A percentile compares a stretch with the other conserved stretches of the same genome.
Conservation (phyloP, 352 stramenopile species). For the Pythium biforme region DNA sequence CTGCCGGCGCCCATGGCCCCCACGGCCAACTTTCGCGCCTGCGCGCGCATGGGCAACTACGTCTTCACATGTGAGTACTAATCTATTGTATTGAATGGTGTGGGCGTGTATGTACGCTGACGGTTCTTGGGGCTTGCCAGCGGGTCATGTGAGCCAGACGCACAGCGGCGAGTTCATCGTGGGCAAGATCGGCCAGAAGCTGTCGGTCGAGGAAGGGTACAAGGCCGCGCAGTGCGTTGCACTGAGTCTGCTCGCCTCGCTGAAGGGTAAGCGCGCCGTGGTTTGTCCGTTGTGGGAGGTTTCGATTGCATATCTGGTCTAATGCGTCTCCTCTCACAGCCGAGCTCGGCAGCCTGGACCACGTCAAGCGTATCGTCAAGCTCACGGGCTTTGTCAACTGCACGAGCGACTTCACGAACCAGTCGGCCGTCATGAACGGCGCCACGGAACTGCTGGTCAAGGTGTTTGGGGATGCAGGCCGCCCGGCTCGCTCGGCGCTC, state of each 20-base stretch:
- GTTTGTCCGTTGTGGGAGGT: neutral
- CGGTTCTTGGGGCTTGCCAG: constrained; percentile 19
- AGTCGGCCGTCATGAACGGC: constrained; percentile 92
- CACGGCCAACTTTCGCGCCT: constrained; percentile 73
- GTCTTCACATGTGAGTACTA: constrained; percentile 58
- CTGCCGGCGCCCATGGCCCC: constrained; percentile 61
- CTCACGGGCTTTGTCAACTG: constrained; percentile 94
- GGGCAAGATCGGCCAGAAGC: constrained; percentile 80
- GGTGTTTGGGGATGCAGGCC: constrained; percentile 75
- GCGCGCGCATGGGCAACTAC: constrained; percentile 60
- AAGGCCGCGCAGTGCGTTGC: constrained; percentile 74
- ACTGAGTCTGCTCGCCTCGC: constrained; percentile 83
- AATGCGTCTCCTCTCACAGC: constrained; percentile 16
- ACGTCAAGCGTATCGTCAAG: constrained; percentile 92
- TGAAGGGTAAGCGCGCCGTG: constrained; percentile 54
- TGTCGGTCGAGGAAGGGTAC: constrained; percentile 85
- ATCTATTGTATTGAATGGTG: neutral
- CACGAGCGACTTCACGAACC: constrained; percentile 76
- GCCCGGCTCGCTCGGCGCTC: constrained; percentile 88
- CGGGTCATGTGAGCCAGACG: constrained; percentile 64
- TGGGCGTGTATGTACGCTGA: neutral
- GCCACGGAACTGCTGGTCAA: constrained; percentile 84
- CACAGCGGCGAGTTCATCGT: constrained; percentile 58
- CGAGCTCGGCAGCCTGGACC: constrained; percentile 72
- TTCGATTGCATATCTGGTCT: no score